Evolutionary conservation across 495 filamentous ascomycete species (phyloP).

Genomic region (Talaromyces borbonicus): DNA sequence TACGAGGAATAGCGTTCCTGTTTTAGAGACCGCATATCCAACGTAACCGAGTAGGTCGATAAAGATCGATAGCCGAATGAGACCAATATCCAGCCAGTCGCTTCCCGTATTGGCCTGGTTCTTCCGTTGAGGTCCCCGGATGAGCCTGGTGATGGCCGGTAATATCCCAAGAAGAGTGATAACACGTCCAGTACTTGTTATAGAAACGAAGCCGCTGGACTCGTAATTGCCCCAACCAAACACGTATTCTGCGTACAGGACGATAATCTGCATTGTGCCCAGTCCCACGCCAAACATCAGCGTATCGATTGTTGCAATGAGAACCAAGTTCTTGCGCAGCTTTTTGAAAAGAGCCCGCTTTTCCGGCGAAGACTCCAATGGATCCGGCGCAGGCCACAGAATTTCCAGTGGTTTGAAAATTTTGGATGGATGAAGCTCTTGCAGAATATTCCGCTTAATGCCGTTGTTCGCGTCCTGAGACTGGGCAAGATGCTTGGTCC

Average conservation of each 20-base stretch:
- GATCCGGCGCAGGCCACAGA: conserved; percentile 61
- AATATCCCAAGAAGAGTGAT: conserved; percentile 62
- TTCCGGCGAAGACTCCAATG: conserved; percentile 46
- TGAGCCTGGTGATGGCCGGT: conserved; percentile 57
- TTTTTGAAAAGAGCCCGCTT: conserved; percentile 48
- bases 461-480: conserved; percentile 4
- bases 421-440: conserved; percentile 40
- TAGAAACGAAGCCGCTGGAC: conserved; percentile 64
- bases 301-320: conserved; percentile 71
- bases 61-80: conserved; percentile 67
- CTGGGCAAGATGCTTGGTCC: conserved; percentile 47
- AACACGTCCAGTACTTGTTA: conserved; percentile 66
- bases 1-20: conserved; percentile 45
- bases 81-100: conserved; percentile 62
- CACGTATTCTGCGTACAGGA: conserved; percentile 67
- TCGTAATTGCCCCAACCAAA: conserved; percentile 78
- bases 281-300: conserved; percentile 72
- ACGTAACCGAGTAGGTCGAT: conserved; percentile 69
- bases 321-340: conserved; percentile 66
- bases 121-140: conserved; percentile 41
- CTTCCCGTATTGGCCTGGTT: conserved; percentile 54
- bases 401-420: conserved; percentile 68
- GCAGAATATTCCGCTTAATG: conserved; percentile 12
- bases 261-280: conserved; percentile 64
- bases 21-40: conserved; percentile 57